A percentile compares a stretch with the other conserved stretches of the same genome.
phyloP scores from a whole-genome alignment of 1,139 yeast genomes.

The Martiniozyma asiatica region DNA sequence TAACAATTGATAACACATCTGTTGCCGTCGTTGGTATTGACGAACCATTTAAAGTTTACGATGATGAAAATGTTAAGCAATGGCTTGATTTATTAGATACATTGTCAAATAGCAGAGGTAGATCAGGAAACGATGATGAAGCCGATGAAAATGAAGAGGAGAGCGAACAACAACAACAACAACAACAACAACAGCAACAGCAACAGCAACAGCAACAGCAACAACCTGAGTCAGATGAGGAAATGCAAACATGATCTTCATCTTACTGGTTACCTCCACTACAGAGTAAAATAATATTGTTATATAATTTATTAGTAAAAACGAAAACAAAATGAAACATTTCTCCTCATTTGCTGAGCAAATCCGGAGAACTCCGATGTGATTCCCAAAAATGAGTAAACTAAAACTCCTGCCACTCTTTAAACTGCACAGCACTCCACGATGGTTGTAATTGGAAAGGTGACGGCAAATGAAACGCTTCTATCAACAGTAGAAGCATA shows the following conservation, averaged over 20 bases:
- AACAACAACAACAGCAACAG: conserved; percentile 10
- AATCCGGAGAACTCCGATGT: too few species aligned
- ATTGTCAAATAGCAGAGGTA: conserved; percentile 37
- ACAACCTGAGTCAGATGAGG: too few species aligned
- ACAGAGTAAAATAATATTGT: too few species aligned
- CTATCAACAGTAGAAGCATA: conserved; percentile 26
- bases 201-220: conserved; percentile 10
- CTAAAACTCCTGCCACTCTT: not conserved
- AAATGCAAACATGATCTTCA: too few species aligned
- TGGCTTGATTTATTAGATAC: conserved; percentile 49
- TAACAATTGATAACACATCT: conserved; percentile 73
- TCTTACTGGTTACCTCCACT: too few species aligned
- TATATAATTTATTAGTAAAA: too few species aligned
- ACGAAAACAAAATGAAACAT: too few species aligned
- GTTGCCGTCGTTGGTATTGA: conserved; percentile 86
- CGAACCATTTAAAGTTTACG: conserved; percentile 60
- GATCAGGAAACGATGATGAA: conserved; percentile 30
- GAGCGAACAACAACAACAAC: conserved; percentile 16
- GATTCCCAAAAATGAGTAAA: too few species aligned
- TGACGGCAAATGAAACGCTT: conserved; percentile 4
- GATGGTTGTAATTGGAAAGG: conserved; percentile 7
- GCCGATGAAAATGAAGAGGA: conserved; percentile 27
- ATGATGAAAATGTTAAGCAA: conserved; percentile 75
- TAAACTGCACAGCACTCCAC: not conserved
- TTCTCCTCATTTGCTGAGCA: too few species aligned